Evolutionary conservation across 73 alveolate species (phyloP).

Genomic region (Tetrahymena borealis): DNA sequence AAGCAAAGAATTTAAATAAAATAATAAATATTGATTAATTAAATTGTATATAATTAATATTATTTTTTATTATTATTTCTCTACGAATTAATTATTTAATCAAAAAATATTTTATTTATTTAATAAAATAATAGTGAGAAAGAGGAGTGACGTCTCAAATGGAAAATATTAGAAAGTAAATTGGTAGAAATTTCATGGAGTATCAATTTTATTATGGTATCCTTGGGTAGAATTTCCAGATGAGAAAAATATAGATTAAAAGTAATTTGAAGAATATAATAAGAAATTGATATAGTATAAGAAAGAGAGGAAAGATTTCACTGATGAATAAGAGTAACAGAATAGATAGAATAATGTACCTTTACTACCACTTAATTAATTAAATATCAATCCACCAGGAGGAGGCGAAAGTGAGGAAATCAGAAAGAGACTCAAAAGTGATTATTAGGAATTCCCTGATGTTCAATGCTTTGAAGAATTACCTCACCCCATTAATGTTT

Average conservation of each 20-base stretch:
- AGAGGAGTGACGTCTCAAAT: background rate
- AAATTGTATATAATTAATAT: background rate
- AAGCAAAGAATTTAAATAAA: background rate
- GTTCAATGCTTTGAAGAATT: background rate
- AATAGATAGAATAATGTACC: background rate
- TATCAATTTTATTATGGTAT: conserved; percentile 39
- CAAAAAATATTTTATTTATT: too few species aligned
- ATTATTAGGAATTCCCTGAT: background rate
- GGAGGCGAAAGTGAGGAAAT: background rate
- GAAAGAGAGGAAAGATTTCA: background rate
- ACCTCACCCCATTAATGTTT: background rate
- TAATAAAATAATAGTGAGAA: background rate
- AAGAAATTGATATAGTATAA: background rate
- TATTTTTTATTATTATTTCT: background rate
- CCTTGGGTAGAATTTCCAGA: conserved; percentile 8
- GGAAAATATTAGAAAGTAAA: conserved; percentile 2
- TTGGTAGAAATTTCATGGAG: conserved; percentile 22
- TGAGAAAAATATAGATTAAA: background rate
- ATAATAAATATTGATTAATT: background rate
- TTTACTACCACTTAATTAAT: background rate
- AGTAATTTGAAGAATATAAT: background rate
- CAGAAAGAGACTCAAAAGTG: background rate
- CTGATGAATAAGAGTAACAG: background rate
- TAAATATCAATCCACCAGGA: too few species aligned
- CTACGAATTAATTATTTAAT: background rate